phyloP scores from a whole-genome alignment of 2,329 filamentous ascomycete species.

The Aaosphaeria arxii region DNA sequence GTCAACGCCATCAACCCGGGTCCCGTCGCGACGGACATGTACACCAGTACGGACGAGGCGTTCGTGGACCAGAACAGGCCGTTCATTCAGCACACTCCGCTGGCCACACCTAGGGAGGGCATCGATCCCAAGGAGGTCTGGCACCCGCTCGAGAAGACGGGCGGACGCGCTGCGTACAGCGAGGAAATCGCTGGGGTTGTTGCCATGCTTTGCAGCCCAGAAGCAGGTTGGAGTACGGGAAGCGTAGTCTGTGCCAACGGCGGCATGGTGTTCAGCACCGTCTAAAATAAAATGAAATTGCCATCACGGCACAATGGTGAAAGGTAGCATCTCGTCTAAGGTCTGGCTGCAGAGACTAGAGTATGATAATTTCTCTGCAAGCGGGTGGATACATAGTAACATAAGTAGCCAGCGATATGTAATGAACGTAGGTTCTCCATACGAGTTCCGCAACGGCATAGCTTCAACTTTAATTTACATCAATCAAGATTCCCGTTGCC shows the following conservation, averaged over 20 bases:
- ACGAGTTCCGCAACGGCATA: too few relatives aligned
- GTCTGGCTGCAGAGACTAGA: too few relatives aligned
- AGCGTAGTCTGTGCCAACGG: slow-evolving; percentile 79
- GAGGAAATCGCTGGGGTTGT: slow-evolving; percentile 73
- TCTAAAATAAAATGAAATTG: slow-evolving; percentile 4
- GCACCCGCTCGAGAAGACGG: slow-evolving; percentile 40
- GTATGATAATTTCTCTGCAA: too few relatives aligned
- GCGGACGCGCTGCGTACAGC: slow-evolving; percentile 60
- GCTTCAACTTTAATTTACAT: too few relatives aligned
- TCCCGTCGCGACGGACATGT: slow-evolving; percentile 64
- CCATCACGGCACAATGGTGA: too few relatives aligned
- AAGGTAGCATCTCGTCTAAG: too few relatives aligned
- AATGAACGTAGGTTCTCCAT: too few relatives aligned
- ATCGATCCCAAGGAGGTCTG: slow-evolving; percentile 59
- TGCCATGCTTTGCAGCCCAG: slow-evolving; percentile 69
- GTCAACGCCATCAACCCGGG: slow-evolving; percentile 67
- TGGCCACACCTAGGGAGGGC: slow-evolving; percentile 59
- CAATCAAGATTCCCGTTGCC: too few relatives aligned
- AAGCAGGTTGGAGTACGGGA: slow-evolving; percentile 75
- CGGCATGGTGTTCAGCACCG: slow-evolving; percentile 54
- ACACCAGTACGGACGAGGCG: slow-evolving; percentile 51
- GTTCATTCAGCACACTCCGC: slow-evolving; percentile 62
- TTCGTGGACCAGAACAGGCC: slow-evolving; percentile 60
- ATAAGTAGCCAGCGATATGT: too few relatives aligned
- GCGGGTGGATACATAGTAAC: too few relatives aligned